Percentiles rank a stretch among this genome's conserved stretches.
Evolutionary conservation across 2,329 filamentous ascomycete genomes (phyloP).

Genomic region (Aspergillus sp.): DNA sequence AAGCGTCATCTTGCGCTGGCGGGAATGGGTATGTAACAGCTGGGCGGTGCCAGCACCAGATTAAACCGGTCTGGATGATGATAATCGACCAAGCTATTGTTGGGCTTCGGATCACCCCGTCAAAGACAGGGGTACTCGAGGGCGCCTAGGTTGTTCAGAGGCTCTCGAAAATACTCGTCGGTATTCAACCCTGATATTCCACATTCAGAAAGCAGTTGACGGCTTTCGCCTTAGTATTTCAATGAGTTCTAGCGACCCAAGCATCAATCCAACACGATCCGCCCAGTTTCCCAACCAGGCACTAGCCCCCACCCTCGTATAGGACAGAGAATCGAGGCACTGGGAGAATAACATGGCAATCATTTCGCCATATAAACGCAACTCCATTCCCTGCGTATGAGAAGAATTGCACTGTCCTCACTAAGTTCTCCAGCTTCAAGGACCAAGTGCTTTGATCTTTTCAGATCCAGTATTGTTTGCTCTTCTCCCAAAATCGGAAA

Average conservation of each 20-base stretch:
- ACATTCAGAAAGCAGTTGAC: not conserved
- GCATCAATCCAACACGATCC: not conserved
- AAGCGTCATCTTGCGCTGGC: not conserved
- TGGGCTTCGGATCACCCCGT: too few relatives aligned
- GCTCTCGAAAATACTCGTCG: too few relatives aligned
- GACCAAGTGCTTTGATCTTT: constrained; percentile 4
- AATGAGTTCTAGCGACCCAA: not conserved
- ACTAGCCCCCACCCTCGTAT: not conserved
- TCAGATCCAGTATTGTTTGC: constrained; percentile 15
- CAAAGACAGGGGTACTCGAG: too few relatives aligned
- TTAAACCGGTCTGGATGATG: too few relatives aligned
- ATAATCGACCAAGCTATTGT: too few relatives aligned
- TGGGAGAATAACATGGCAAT: not conserved
- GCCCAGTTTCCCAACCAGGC: not conserved
- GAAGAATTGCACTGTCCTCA: not conserved
- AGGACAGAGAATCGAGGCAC: not conserved
- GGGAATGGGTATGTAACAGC: too few relatives aligned
- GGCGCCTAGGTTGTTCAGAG: too few relatives aligned
- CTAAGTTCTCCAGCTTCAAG: not conserved
- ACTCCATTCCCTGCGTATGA: not conserved
- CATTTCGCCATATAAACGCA: not conserved
- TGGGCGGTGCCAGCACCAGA: too few relatives aligned
- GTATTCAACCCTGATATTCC: not conserved
- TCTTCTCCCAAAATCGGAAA: constrained; percentile 42
- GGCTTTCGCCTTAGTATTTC: not conserved